A percentile compares a stretch with the other conserved stretches of the same genome.
Conservation (phyloP, 306 rosid species). For the Prunus davidiana region DNA sequence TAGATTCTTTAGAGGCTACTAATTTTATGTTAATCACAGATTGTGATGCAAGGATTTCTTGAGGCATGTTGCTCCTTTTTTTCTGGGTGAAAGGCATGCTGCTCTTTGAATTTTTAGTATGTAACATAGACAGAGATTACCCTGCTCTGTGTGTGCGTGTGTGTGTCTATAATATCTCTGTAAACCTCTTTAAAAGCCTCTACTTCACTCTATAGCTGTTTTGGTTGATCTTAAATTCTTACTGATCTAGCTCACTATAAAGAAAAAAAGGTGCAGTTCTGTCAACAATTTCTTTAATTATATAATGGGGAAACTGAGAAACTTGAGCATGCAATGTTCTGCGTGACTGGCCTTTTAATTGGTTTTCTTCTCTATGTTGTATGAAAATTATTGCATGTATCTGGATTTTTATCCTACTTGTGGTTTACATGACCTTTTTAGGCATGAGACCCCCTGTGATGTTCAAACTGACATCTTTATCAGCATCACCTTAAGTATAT, state of each 20-base stretch:
- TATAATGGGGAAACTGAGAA: background rate
- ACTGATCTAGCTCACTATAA: background rate
- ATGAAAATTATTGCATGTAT: background rate
- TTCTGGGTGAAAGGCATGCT: too few relatives aligned
- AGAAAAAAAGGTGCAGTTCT: background rate
- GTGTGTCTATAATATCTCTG: too few relatives aligned
- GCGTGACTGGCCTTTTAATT: background rate
- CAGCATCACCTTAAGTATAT: background rate
- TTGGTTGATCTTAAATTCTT: background rate
- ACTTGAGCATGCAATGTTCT: background rate
- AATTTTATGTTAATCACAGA: too few relatives aligned
- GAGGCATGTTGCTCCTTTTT: too few relatives aligned
- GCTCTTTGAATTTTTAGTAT: too few relatives aligned
- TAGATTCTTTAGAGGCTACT: background rate
- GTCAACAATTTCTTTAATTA: background rate
- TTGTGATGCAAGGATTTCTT: too few relatives aligned
- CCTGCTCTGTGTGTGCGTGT: too few relatives aligned
- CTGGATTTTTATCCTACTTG: background rate
- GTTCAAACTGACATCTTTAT: background rate
- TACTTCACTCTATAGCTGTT: background rate
- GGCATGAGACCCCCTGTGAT: background rate
- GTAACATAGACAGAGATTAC: too few relatives aligned
- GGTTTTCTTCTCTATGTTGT: background rate
- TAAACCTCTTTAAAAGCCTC: background rate
- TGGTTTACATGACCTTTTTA: background rate